Conservation (phyloP, 805 yeast species). For the Ogataea populi-albae region DNA sequence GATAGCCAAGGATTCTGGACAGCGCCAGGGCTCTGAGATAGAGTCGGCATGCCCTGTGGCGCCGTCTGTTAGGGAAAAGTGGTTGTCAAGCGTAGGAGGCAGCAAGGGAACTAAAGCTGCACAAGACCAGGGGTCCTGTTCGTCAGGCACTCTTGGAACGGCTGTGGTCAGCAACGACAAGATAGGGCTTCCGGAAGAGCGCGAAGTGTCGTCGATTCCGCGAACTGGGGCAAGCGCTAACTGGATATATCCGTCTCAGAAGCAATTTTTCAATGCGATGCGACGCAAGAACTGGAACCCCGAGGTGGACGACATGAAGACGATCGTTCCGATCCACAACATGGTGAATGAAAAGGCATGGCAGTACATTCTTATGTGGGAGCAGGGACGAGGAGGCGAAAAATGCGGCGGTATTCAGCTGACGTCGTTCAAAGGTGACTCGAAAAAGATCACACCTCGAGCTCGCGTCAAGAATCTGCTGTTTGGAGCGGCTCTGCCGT, state of each 20-base stretch:
- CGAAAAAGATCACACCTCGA: slow-evolving; percentile 80
- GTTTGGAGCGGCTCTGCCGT: slow-evolving; percentile 72
- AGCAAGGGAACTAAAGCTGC: slow-evolving; percentile 3
- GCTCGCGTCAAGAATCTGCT: slow-evolving; percentile 66
- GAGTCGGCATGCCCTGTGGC: slow-evolving; percentile 39
- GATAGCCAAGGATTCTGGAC: not conserved
- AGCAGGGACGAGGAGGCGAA: slow-evolving; percentile 52
- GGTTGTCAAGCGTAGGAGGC: slow-evolving; percentile 27
- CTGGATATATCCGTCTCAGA: slow-evolving; percentile 96
- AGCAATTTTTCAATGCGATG: slow-evolving; percentile 95
- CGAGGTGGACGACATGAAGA: slow-evolving; percentile 73
- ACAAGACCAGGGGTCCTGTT: slow-evolving; percentile 2
- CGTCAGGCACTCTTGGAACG: not conserved
- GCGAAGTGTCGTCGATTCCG: slow-evolving; percentile 82
- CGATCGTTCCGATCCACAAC: slow-evolving; percentile 92
- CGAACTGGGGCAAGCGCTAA: slow-evolving; percentile 63
- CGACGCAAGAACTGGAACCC: slow-evolving; percentile 87
- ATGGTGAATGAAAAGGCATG: slow-evolving; percentile 92
- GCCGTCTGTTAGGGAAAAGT: slow-evolving; percentile 35
- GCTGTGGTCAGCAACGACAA: slow-evolving; percentile 30
- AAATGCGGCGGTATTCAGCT: slow-evolving; percentile 82
- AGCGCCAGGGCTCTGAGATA: slow-evolving; percentile 10
- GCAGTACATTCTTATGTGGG: slow-evolving; percentile 84
- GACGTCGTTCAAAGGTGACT: slow-evolving; percentile 86
- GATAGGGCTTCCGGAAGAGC: slow-evolving; percentile 57